Base-by-base conservation (phyloP, 1,139 yeast genomes). In the Geotrichum restrictum region DNA sequence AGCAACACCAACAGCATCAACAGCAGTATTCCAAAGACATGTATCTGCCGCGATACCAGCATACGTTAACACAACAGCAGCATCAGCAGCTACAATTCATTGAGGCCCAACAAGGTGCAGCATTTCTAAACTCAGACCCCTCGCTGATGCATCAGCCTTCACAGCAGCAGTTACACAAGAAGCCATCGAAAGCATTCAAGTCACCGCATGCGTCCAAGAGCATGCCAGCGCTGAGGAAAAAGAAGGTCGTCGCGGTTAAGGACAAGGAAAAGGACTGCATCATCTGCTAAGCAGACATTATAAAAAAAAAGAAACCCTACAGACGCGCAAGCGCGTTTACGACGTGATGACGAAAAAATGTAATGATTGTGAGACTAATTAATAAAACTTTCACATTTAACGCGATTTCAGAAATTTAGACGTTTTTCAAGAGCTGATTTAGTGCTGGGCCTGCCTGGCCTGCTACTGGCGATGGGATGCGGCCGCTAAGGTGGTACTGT, bases 191-290 rank as follows among this genome's bases (percentile, higher is more conserved):
- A 16, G 37, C 50, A 24, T 32, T 43, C 13, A 49, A 24, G 24
- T 43, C 46, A 10, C 55, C 52, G 13, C 51, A 52, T 31, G 33
- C 46, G 16, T 36, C 48, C 16, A 53, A 53, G 50, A 45, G 51
- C 33, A 49, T 53, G 56, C 56, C 56, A 7, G 52, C 48, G 11
- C 29, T 53, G 41, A 40, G 52, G 32, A 48, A 49, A 34, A 45
- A 45, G 37, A 45, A 45, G 27, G 36, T 21, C 10, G 29, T 24
- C 2, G 24, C 31, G 14, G 38, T 24, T 27, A 29, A 37, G 13
- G 49, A 41, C 22, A 52, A 53, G 48, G 56, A 53, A 5, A 48
- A 48, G 40, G 51, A 48, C 22, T 53, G 56, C 48, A 38, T 53
- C 16, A 53, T 53, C 27, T 24, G 29, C 8, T 24, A 8, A 24